Percentiles rank a stretch among this genome's conserved stretches.
These are phyloP conservation scores for Salix exigua DNA, from an alignment of 345 rosid genomes.

Conservation along the genomic window DNA sequence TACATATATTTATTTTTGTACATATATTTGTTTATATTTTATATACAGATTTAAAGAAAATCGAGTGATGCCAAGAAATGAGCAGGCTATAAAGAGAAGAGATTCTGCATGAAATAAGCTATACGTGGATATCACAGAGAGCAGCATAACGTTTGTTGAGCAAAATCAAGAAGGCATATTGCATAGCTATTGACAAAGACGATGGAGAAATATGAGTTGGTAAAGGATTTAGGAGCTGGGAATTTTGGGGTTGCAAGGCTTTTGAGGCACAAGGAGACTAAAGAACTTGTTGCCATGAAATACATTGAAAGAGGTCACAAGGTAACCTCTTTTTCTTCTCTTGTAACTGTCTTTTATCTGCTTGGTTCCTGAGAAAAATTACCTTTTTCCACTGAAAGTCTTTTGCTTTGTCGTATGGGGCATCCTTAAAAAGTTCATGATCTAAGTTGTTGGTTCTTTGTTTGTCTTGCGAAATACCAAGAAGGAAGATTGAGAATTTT, in stretches of 20 bases:
- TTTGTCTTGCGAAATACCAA: background rate
- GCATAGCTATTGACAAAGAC: background rate
- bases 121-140: background rate
- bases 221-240: slow-evolving; percentile 82
- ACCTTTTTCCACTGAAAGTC: background rate
- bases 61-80: background rate
- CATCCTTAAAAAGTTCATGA: background rate
- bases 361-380: background rate
- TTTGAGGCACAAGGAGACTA: slow-evolving; percentile 66
- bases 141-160: background rate
- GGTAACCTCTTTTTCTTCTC: slow-evolving; percentile 34
- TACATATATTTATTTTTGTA: too few species aligned
- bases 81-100: background rate
- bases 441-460: background rate
- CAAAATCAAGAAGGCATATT: background rate
- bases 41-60: background rate
- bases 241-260: slow-evolving; percentile 92
- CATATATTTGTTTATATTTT: background rate
- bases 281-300: slow-evolving; percentile 89
- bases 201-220: slow-evolving; percentile 79
- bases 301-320: slow-evolving; percentile 84
- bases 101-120: background rate
- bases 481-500: background rate
- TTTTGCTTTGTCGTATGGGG: background rate
- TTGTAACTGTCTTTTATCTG: background rate